These are phyloP conservation scores for Typha latifolia DNA, from an alignment of 176 grass and related monocot species.

Conservation along the genomic window DNA sequence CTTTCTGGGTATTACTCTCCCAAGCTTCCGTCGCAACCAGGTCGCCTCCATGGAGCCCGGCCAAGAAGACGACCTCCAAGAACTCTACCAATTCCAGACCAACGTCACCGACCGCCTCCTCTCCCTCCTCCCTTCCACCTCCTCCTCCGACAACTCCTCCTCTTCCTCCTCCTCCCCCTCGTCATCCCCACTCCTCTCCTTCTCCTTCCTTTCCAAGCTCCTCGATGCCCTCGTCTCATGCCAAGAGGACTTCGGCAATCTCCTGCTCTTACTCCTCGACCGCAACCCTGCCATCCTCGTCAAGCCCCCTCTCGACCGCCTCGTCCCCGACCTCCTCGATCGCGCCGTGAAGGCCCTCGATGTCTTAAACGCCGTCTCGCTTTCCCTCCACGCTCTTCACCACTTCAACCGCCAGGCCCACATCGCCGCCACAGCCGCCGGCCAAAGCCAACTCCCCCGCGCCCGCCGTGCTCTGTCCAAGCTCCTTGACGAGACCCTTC, in stretches of 20 bases:
- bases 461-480: constrained; percentile 60
- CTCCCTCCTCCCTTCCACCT: background rate
- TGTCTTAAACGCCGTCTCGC: constrained; percentile 64
- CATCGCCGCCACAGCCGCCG: constrained; percentile 30
- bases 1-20: constrained; percentile 32
- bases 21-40: constrained; percentile 60
- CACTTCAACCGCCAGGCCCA: constrained; percentile 55
- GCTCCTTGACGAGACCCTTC: constrained; percentile 12
- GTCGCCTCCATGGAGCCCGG: constrained; percentile 69
- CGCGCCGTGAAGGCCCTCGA: constrained; percentile 73
- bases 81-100: constrained; percentile 50
- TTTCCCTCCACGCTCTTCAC: constrained; percentile 52
- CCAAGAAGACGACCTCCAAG: constrained; percentile 50
- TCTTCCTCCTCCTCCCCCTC: constrained; percentile 30
- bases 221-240: constrained; percentile 56
- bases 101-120: constrained; percentile 55
- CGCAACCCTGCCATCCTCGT: constrained; percentile 29
- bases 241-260: constrained; percentile 45
- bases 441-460: constrained; percentile 39
- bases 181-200: constrained; percentile 19
- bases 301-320: constrained; percentile 43
- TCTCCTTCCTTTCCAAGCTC: constrained; percentile 83
- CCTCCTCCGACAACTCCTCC: constrained; percentile 16
- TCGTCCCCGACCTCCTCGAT: constrained; percentile 61
- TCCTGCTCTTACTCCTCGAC: constrained; percentile 25